These are phyloP conservation scores for Pythium volutum DNA, from an alignment of 352 stramenopile genomes.

Conservation along the genomic window DNA sequence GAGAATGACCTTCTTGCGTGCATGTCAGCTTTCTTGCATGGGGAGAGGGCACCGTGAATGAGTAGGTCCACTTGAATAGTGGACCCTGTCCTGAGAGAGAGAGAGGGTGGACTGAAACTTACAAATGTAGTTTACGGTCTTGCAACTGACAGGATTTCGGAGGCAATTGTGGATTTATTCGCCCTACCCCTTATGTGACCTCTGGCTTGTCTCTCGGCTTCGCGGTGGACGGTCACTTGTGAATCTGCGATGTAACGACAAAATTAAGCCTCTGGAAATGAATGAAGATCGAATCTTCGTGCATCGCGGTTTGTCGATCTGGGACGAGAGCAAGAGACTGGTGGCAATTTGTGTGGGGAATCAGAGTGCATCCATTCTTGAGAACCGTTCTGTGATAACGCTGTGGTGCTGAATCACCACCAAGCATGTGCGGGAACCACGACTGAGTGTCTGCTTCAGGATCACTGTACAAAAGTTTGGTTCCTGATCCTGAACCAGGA, in stretches of 20 bases:
- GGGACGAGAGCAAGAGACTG: neutral
- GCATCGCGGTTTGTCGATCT: neutral
- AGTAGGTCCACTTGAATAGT: constrained; percentile 10
- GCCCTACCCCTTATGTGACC: constrained; percentile 13
- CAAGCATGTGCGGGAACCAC: no score
- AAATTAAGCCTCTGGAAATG: constrained; percentile 9
- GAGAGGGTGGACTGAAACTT: constrained; percentile 5
- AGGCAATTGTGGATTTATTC: constrained; percentile 6
- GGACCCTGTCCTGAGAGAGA: neutral
- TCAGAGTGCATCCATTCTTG: neutral
- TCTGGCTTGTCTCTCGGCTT: constrained; percentile 15
- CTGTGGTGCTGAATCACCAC: neutral
- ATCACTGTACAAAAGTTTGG: no score
- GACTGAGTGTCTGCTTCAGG: no score
- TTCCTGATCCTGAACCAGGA: no score
- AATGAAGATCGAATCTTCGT: constrained; percentile 17
- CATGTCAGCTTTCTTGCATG: neutral
- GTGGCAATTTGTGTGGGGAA: neutral
- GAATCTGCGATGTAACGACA: constrained; percentile 15
- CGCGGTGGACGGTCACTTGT: neutral
- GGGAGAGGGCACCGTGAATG: neutral
- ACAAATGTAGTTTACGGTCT: constrained; percentile 8
- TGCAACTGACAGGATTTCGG: neutral
- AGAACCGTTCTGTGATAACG: neutral
- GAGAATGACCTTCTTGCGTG: constrained; percentile 16